Evolutionary conservation across 148 eudicot species (phyloP).

Genomic region (Polygonum maritimum): DNA sequence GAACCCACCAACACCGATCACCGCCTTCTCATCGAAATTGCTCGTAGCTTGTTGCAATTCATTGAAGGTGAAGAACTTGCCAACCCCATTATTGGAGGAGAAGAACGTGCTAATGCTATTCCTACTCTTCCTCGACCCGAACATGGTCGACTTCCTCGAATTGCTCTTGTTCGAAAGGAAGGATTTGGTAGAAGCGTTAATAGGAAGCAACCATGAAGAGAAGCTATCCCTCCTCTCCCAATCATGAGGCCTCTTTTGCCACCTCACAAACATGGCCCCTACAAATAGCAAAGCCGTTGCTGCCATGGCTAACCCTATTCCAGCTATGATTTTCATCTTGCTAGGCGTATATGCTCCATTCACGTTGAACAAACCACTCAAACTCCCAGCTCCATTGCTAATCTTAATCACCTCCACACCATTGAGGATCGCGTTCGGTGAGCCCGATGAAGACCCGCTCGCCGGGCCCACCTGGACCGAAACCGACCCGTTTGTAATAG

Average conservation of each 20-base stretch:
- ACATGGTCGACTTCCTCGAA: constrained; percentile 13
- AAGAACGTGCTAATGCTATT: constrained; percentile 20
- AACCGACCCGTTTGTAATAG: constrained; percentile 33
- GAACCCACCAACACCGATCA: constrained; percentile 54
- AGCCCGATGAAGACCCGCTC: background rate
- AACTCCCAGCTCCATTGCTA: constrained; percentile 52
- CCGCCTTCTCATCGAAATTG: constrained; percentile 39
- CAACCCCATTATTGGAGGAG: constrained; percentile 40
- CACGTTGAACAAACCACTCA: constrained; percentile 46
- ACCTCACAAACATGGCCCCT: constrained; percentile 21
- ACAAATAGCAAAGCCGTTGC: constrained; percentile 28
- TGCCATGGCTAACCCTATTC: constrained; percentile 31
- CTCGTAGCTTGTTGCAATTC: constrained; percentile 44
- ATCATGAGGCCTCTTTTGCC: constrained; percentile 40
- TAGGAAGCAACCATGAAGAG: constrained; percentile 59
- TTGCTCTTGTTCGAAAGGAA: constrained; percentile 30
- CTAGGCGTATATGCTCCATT: constrained; percentile 21
- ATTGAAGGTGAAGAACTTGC: constrained; percentile 35
- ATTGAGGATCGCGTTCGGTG: constrained; percentile 49
- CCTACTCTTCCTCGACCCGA: constrained; percentile 33
- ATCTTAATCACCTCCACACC: constrained; percentile 61
- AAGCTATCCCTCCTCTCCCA: constrained; percentile 43
- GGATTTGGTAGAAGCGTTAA: constrained; percentile 30
- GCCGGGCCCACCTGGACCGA: constrained; percentile 47
- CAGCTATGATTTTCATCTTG: constrained; percentile 23